These are phyloP conservation scores for Boletus fagicola DNA, from an alignment of 768 basidiomycete species.

Conservation along the genomic window DNA sequence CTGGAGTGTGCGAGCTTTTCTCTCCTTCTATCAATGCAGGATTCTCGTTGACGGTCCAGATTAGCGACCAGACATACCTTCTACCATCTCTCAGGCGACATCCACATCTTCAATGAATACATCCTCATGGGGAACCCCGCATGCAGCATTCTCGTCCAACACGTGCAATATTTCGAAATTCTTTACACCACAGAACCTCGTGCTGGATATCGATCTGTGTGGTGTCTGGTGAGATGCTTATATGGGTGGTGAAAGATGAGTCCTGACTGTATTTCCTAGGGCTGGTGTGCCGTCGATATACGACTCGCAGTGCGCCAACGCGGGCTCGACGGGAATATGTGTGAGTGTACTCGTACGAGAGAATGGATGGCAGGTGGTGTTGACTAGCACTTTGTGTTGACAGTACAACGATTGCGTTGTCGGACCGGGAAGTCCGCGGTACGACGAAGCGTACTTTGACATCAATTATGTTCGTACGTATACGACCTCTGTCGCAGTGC, in stretches of 20 bases:
- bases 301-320: constrained; percentile 38
- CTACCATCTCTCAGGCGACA: constrained; percentile 32
- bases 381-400: neutral
- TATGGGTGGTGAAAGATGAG: neutral
- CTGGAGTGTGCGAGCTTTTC: constrained; percentile 40
- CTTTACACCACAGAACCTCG: constrained; percentile 49
- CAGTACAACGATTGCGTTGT: constrained; percentile 57
- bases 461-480: constrained; percentile 65
- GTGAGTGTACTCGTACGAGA: constrained; percentile 28
- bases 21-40: neutral
- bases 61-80: constrained; percentile 40
- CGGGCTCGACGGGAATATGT: constrained; percentile 41
- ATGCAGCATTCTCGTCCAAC: constrained; percentile 40
- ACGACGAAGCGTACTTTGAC: constrained; percentile 64
- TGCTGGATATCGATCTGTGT: constrained; percentile 56
- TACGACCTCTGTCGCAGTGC: constrained; percentile 26
- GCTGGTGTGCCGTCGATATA: constrained; percentile 49
- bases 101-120: constrained; percentile 36
- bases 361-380: neutral
- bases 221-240: constrained; percentile 42
- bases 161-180: constrained; percentile 45
- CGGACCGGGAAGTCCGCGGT: constrained; percentile 52
- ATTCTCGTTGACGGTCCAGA: constrained; percentile 14
- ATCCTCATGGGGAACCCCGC: constrained; percentile 46
- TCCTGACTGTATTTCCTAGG: constrained; percentile 30